Evolutionary conservation across 2,329 filamentous ascomycete species (phyloP).

Genomic region (Metarhizium anisopliae): DNA sequence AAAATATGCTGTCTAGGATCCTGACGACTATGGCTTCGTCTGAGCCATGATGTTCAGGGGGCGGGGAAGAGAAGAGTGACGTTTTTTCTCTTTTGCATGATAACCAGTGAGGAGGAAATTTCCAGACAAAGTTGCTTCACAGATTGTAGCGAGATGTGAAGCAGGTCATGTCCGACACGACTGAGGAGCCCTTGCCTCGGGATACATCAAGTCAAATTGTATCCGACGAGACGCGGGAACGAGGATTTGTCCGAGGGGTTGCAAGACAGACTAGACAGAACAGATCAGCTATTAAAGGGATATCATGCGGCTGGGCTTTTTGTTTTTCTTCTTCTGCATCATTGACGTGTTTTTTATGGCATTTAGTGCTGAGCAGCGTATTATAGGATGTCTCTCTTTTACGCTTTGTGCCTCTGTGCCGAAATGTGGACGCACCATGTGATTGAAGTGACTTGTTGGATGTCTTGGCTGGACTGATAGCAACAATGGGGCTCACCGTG

Average conservation of each 20-base stretch:
- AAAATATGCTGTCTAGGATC: slow-evolving; percentile 83
- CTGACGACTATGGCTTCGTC: neutral
- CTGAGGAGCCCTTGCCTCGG: neutral
- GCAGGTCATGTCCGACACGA: slow-evolving; percentile 2
- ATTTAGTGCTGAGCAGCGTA: slow-evolving; percentile 11
- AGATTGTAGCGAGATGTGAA: slow-evolving; percentile 1
- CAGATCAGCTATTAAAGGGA: slow-evolving; percentile 27
- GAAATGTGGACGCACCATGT: neutral
- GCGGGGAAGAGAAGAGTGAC: slow-evolving; percentile 1
- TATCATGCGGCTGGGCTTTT: slow-evolving; percentile 28
- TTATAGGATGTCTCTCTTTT: slow-evolving; percentile 6
- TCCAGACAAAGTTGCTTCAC: slow-evolving; percentile 1
- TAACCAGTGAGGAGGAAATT: slow-evolving; percentile 1
- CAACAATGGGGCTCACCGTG: neutral
- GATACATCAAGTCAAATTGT: slow-evolving; percentile 13
- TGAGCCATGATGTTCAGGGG: neutral
- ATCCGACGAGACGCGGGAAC: slow-evolving; percentile 15
- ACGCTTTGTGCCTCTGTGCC: neutral
- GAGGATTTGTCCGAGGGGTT: slow-evolving; percentile 18
- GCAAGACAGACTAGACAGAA: slow-evolving; percentile 26
- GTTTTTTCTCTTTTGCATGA: slow-evolving; percentile 7
- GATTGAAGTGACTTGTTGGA: neutral
- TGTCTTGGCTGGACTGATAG: too few relatives aligned
- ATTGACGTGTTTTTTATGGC: slow-evolving; percentile 18
- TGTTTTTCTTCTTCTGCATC: slow-evolving; percentile 19